Percentiles rank a stretch among this genome's conserved stretches.
These are phyloP conservation scores for Candida nemodendra DNA, from an alignment of 805 yeast species.

Conservation along the genomic window DNA sequence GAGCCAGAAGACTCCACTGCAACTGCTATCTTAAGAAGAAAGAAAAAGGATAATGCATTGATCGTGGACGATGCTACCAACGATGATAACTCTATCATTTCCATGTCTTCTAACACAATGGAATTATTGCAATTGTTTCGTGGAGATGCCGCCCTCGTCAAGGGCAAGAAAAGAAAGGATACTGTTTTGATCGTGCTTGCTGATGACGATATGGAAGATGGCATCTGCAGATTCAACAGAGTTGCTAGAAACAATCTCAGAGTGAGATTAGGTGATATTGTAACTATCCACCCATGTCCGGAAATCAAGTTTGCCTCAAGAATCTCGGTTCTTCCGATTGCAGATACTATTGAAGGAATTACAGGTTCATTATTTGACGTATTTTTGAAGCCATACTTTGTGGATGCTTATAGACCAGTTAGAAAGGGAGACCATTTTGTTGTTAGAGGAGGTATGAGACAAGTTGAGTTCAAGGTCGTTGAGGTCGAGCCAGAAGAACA, in stretches of 20 bases:
- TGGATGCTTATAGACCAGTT: conserved; percentile 98
- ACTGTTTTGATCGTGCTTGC: conserved; percentile 94
- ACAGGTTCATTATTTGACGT: conserved; percentile 97
- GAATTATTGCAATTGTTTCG: conserved; percentile 91
- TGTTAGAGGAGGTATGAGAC: conserved; percentile 99
- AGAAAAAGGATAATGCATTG: conserved; percentile 94
- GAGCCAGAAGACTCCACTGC: conserved; percentile 60
- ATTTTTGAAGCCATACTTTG: conserved; percentile 95
- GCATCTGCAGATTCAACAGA: conserved; percentile 90
- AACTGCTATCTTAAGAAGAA: conserved; percentile 93
- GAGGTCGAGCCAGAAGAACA: conserved; percentile 97
- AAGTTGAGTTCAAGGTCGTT: conserved; percentile 96
- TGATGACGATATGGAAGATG: conserved; percentile 96
- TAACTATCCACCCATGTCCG: conserved; percentile 92
- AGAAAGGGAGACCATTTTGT: conserved; percentile 96
- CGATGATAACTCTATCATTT: conserved; percentile 95
- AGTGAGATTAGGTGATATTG: conserved; percentile 89
- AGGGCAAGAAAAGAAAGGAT: conserved; percentile 97
- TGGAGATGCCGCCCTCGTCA: conserved; percentile 96
- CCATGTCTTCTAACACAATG: conserved; percentile 94
- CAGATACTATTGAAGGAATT: conserved; percentile 96
- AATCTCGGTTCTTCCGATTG: conserved; percentile 93
- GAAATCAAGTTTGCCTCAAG: conserved; percentile 96
- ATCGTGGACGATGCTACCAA: conserved; percentile 95
- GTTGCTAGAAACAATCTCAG: conserved; percentile 94